Evolutionary conservation across 371 early-diverging fungal species (phyloP).

Genomic region (Blakeslea trispora): DNA sequence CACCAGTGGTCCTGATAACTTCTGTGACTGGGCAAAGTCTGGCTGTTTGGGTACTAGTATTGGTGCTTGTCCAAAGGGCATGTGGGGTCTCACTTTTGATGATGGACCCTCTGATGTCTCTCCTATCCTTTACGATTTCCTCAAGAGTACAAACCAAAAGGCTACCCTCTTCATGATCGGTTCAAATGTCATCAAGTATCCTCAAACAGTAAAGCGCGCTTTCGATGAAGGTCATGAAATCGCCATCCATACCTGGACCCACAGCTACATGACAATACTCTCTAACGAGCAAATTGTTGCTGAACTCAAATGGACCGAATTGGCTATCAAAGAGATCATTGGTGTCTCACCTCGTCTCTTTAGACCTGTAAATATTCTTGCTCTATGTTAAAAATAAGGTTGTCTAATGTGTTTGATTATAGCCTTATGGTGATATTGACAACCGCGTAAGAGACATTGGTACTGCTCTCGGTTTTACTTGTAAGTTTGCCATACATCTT

Average conservation of each 20-base stretch:
- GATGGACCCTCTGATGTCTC: constrained; percentile 61
- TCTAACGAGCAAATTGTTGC: constrained; percentile 70
- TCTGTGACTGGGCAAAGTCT: constrained; percentile 62
- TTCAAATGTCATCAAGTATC: constrained; percentile 53
- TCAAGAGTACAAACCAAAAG: constrained; percentile 53
- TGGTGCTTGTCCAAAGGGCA: constrained; percentile 54
- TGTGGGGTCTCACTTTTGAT: constrained; percentile 66
- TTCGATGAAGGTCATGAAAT: constrained; percentile 51
- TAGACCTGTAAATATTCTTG: constrained; percentile 41
- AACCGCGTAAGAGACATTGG: constrained; percentile 66
- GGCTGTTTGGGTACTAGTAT: constrained; percentile 51
- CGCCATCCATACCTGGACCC: constrained; percentile 61
- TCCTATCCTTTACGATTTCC: constrained; percentile 47
- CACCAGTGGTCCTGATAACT: constrained; percentile 31
- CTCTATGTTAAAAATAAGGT: neutral
- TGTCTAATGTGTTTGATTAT: constrained; percentile 20
- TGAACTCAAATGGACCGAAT: constrained; percentile 71
- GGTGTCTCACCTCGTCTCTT: constrained; percentile 54
- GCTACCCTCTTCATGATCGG: constrained; percentile 70
- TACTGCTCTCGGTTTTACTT: constrained; percentile 56
- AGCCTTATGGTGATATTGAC: constrained; percentile 72
- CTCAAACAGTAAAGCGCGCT: constrained; percentile 53
- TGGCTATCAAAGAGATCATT: constrained; percentile 63
- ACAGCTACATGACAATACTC: constrained; percentile 60
- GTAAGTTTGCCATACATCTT: constrained; percentile 11